A percentile compares a stretch with the other conserved stretches of the same genome.
Evolutionary conservation across 2,329 filamentous ascomycete species (phyloP).

Genomic region (Podosphaera xanthii): DNA sequence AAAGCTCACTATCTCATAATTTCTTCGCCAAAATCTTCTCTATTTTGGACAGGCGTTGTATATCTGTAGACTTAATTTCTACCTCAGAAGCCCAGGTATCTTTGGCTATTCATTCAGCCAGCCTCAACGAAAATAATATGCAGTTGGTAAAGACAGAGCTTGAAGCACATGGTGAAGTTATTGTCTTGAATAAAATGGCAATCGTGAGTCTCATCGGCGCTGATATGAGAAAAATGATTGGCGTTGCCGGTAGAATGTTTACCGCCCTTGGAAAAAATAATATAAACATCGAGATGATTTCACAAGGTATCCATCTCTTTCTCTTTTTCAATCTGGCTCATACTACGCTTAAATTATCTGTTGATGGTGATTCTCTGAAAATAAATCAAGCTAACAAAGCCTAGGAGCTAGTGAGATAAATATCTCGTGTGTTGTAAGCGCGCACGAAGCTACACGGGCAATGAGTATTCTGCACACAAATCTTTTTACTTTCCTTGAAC

Average conservation of each 20-base stretch:
- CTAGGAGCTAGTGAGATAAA: constrained; percentile 97
- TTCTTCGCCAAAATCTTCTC: constrained; percentile 90
- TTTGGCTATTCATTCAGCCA: constrained; percentile 78
- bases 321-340: background rate
- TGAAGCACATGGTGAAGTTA: constrained; percentile 65
- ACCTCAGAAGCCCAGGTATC: constrained; percentile 94
- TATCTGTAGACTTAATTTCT: constrained; percentile 90
- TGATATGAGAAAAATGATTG: constrained; percentile 94
- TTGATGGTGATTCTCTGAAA: background rate
- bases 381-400: background rate
- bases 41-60: constrained; percentile 63
- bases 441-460: constrained; percentile 70
- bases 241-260: constrained; percentile 87
- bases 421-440: constrained; percentile 92
- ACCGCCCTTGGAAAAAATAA: constrained; percentile 78
- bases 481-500: constrained; percentile 82
- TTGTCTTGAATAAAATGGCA: constrained; percentile 76
- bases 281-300: constrained; percentile 98
- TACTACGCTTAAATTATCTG: background rate
- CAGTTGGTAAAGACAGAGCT: constrained; percentile 49
- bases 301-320: constrained; percentile 43
- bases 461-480: constrained; percentile 94
- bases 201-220: constrained; percentile 87
- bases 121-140: constrained; percentile 36
- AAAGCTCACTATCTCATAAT: constrained; percentile 82